Conservation (phyloP, 2,329 filamentous ascomycete species). For the Cladobotryum protrusum region DNA sequence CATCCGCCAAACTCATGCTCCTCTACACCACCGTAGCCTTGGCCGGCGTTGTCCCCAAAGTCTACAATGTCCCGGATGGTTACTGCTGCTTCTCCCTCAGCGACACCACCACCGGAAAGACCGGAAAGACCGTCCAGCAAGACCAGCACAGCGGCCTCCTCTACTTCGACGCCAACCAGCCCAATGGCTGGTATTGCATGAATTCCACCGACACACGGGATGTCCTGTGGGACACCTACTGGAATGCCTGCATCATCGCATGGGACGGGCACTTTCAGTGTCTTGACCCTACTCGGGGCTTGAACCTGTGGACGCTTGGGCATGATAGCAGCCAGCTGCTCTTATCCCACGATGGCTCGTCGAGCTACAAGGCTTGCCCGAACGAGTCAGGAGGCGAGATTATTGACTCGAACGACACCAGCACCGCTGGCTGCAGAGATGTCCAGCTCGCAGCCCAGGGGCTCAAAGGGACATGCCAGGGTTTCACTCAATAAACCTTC, state of each 20-base stretch:
- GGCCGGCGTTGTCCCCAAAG: slow-evolving; percentile 13
- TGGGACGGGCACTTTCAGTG: slow-evolving; percentile 23
- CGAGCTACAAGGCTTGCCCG: slow-evolving; percentile 22
- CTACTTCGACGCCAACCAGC: slow-evolving; percentile 19
- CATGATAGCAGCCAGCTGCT: slow-evolving; percentile 16
- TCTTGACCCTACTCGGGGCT: slow-evolving; percentile 26
- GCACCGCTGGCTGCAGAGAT: slow-evolving; percentile 18
- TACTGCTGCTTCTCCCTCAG: slow-evolving; percentile 28
- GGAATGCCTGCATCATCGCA: slow-evolving; percentile 29
- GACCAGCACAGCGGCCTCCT: slow-evolving; percentile 20
- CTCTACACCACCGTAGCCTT: slow-evolving; percentile 18
- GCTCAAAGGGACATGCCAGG: slow-evolving; percentile 22
- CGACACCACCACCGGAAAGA: slow-evolving; percentile 18
- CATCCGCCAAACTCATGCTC: slow-evolving; percentile 12
- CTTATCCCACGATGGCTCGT: slow-evolving; percentile 20
- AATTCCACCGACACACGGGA: slow-evolving; percentile 19
- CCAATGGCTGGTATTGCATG: slow-evolving; percentile 27
- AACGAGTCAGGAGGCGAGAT: slow-evolving; percentile 16
- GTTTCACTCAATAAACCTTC: neutral
- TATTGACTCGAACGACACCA: slow-evolving; percentile 18
- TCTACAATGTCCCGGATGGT: slow-evolving; percentile 16
- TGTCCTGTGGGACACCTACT: slow-evolving; percentile 21
- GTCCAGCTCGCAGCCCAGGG: slow-evolving; percentile 20
- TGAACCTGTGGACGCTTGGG: slow-evolving; percentile 22
- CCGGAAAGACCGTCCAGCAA: slow-evolving; percentile 21